Base-by-base conservation (phyloP, 176 grass and related monocot species). In the Eremochloa ophiuroides region DNA sequence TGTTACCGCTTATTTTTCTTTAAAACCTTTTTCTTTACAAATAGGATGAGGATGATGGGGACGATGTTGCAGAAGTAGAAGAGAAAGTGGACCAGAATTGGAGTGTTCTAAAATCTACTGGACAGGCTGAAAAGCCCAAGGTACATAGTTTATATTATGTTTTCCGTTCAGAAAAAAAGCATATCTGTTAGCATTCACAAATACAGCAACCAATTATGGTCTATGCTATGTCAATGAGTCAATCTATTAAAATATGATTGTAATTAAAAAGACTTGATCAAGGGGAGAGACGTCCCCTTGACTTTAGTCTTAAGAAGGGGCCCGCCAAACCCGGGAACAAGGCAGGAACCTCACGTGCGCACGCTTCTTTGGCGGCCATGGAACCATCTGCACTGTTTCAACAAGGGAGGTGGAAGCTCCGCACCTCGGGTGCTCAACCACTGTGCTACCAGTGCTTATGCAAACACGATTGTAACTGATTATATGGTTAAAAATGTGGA, bases 31-130 rank as follows among this genome's bases (percentile, higher is more conserved):
- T 84, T 41, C 64, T 79, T 42, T 30, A 43, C 16, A 16, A 72
- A 78, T 85, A 89, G 81, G 80, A 77, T 78, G 90, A 82, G 30
- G 92, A 93, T 59, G 87, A 78, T 20, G 63, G 60, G 6, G 80
- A 62, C 39, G 79, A 77, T 51, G 69, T 51, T 69, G 90, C 78
- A 28, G 79, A 92, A 85, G 84, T 20, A 63, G 80, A 89, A 75
- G 83, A 86, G 46, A 87, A 89, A 83, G 79, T 63, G 34, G 73
- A 22, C 78, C 79, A 88, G 33, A 98, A 93, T 53, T 99, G 96
- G 96, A 90, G 93, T 74, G 80, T 93, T 85, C 25, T 89, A 71
- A 94, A 94, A 67, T 84, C 87, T 80, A 94, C 81, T 73, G 77
- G 90, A 33, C 88, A 90, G 33, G 28, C 74, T 82, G 62, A 73